These are phyloP conservation scores for Pleurostoma richardsiae DNA, from an alignment of 2,329 filamentous ascomycete genomes.

Conservation along the genomic window DNA sequence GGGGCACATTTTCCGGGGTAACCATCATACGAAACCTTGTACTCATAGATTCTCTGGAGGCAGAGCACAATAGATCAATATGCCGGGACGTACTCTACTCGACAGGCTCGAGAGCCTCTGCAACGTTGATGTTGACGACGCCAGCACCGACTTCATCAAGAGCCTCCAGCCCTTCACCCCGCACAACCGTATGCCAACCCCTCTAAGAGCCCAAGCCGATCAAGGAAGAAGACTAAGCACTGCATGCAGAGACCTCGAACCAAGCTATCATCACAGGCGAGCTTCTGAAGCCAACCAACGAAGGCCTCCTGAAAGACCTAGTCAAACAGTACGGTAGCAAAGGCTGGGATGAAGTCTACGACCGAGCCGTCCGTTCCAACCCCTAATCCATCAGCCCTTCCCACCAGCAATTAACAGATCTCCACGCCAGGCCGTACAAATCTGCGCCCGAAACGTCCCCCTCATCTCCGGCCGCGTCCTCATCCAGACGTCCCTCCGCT, in stretches of 20 bases:
- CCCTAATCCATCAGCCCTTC: no score
- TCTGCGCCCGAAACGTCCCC: neutral
- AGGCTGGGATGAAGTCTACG: no score
- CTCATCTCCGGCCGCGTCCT: slow-evolving; percentile 1
- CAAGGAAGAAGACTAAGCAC: neutral
- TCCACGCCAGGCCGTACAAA: no score
- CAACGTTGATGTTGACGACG: neutral
- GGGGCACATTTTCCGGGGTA: no score
- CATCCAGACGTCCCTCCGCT: neutral
- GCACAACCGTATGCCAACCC: neutral
- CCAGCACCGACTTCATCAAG: neutral
- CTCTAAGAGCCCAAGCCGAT: neutral
- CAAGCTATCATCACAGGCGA: neutral
- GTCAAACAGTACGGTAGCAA: neutral
- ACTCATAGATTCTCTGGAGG: no score
- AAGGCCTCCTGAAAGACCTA: neutral
- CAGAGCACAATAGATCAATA: no score
- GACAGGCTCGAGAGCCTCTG: neutral
- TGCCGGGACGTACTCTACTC: no score
- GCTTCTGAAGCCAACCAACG: neutral
- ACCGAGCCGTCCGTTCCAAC: no score
- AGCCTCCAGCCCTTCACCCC: neutral
- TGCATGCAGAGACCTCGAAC: neutral
- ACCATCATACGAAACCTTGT: no score
- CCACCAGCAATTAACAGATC: no score